Evolutionary conservation across 768 basidiomycete species (phyloP), one percentile per base, ranked within the genome.

Genomic region (Tylopilus felleus): DNA sequence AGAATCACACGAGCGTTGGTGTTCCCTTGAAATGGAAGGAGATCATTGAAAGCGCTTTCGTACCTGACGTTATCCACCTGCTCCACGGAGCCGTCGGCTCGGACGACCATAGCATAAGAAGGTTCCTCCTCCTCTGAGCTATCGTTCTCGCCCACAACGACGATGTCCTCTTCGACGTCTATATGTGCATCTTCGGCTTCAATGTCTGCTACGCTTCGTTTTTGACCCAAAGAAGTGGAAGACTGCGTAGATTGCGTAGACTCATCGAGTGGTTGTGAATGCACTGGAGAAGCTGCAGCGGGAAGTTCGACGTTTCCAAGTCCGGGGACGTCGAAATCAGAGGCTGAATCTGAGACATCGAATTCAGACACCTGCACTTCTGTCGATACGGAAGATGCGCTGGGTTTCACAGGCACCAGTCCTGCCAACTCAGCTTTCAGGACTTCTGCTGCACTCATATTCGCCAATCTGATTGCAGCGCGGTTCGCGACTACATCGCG

Each of bases 11-110:
- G 12, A 41, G 16, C 14, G 33, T 56, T 50, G 60, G 29, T 39
- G 38, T 53, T 38, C 22, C 44, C 23, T 40, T 8, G 22, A 44
- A 17, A 29, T 31, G 23, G 41, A 45, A 28, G n/a, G 33, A 50
- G 29, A 58, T 25, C 33, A 35, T 31, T 22, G 41, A 50, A 19
- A 23, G 58, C 31, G 45, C 17, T 19, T 62, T 76, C 88, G 60
- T 71, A 95, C 95, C 86, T 87, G 62, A 99, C 93, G 35, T 83
- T 86, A 65, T 99, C 97, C 59, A 85, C 86, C 71, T 98, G 95
- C 51, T 95, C 90, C 27, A 98, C 95, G 0, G 93, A 91, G 22
- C 95, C 96, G 66, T 98, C 93, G 8, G 90, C 60, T 63, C 90
- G 92, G 49, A 96, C 88, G 67, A 90, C 90, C 59, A 90, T 70